Base-by-base conservation (phyloP, 495 filamentous ascomycete genomes). In the Beverwykella pulmonaria region DNA sequence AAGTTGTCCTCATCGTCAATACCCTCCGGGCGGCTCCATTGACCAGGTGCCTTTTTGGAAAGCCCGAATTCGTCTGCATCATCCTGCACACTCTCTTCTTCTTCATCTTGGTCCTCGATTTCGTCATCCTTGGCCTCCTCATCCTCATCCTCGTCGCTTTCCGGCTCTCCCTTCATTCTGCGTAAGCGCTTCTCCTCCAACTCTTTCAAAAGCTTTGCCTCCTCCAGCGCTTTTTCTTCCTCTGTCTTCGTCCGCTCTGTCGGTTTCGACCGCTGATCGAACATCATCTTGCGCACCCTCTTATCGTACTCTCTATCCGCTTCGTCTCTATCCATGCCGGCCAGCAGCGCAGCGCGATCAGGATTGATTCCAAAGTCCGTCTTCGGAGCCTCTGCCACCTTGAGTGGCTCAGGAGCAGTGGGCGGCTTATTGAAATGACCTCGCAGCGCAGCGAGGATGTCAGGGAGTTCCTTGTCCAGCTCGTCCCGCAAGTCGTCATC, bases 1-100 rank as follows among this genome's bases (percentile, higher is more conserved):
- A 97, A 97, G 63, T 96, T 90, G 72, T 97, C 93, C 73, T 97
- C 93, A 68, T 96, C 93, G 65, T 96, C 92, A 30, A 92, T 79
- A 73, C 48, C 78, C 69, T 25, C 77, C 73, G 60, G 78, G 63
- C 57, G 71, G 75, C 9, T 71, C 65, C 52, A 77, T 62, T 61
- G 61, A 54, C 6, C 67, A 56, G 59, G 76, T 58, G 53, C 75
- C 22, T 46, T 68, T 22, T 46, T 68, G 22, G 77, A 75, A 46
- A 88, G 77, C 1, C 87, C 87, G 70, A 88, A 88, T 58, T 80
- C 80, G 22, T 81, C 84, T 62, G 86, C 84, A 63, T 85, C 82
- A 32, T 79, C 44, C 6, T 22, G 86, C 20, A 52, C 19, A n/a
- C 52, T 50, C 23, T 64, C 53, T n/a, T 60, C 58, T 4, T 82